Base-by-base conservation (phyloP, 2,329 filamentous ascomycete genomes). In the Tolypocladium tropicale region DNA sequence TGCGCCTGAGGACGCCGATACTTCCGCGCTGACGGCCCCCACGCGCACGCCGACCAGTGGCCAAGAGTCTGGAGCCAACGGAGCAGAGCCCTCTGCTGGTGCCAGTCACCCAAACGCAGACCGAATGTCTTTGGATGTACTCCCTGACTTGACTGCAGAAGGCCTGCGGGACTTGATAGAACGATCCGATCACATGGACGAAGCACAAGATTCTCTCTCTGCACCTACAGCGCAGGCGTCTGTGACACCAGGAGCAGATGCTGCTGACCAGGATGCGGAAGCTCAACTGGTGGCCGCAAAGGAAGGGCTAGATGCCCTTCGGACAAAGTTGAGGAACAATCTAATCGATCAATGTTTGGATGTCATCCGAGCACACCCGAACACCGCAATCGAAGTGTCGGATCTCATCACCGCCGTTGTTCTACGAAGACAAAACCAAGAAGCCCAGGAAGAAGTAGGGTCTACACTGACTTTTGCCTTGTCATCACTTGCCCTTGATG, bases 271-370 rank as follows among this genome's bases (percentile, higher is more conserved):
- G 14, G 56, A 60, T 7, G 43, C 53, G 1, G 61, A 61, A 6
- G 46, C 41, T 14, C 37, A 62, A 16, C 57, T 64, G 28, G 54
- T 64, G 52, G 61, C 61, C 30, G 64, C 88, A 0, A 78, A 91
- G 56, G 89, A 96, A 57, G 87, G 91, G 61, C 77, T 99, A 7
- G 89, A 96, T 59, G 81, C 82, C 36, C 82, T 89, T 68, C 85
- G 94, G 50, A 78, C 80, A 5, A 80, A 78, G n/a, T 76, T 97
- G 43, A 83, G 90, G 41, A 78, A 83, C 23, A 86, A 89, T 56
- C 73, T 97, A 55, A 92, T 97, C 57, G 92, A 96, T 63, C 88
- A 90, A 57, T 95, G 89, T 61, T 77, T 99, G 25, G 92, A 96
- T 64, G 85, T 97, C 36, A 85, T 99, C 54, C 88, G 93, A 68